phyloP scores from a whole-genome alignment of 169 alveolate genomes.

The Ichthyophthirius multifiliis region DNA sequence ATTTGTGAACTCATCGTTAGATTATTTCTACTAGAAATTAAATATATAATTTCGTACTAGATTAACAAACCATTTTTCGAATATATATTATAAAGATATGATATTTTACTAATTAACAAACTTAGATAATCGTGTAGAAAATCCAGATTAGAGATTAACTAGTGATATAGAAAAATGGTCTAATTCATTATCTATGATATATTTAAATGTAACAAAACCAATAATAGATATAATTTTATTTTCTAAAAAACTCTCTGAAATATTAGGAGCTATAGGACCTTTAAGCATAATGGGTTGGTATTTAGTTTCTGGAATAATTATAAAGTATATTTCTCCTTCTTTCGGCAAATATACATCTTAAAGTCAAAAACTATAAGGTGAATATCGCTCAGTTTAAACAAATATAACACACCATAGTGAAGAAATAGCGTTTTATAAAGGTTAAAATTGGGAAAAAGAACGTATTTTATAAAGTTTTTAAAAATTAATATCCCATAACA shows the following conservation, averaged over 20 bases:
- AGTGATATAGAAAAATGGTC: conserved; percentile 77
- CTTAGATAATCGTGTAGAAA: conserved; percentile 68
- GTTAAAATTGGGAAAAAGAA: conserved; percentile 63
- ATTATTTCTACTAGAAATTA: conserved; percentile 55
- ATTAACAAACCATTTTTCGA: conserved; percentile 56
- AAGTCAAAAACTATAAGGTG: conserved; percentile 76
- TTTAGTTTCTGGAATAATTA: conserved; percentile 59
- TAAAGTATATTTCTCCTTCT: conserved; percentile 75
- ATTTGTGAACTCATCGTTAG: conserved; percentile 70
- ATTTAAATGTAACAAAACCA: conserved; percentile 77
- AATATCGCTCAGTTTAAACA: conserved; percentile 71
- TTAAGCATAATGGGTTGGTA: conserved; percentile 60
- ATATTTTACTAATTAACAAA: conserved; percentile 67
- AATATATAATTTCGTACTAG: conserved; percentile 68
- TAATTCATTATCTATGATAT: conserved; percentile 55
- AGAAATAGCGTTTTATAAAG: conserved; percentile 85
- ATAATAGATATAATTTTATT: conserved; percentile 75
- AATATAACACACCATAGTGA: conserved; percentile 75
- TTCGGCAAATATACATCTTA: conserved; percentile 75
- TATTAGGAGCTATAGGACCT: neutral
- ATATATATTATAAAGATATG: conserved; percentile 64
- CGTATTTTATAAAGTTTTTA: conserved; percentile 48
- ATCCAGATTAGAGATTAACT: conserved; percentile 82
- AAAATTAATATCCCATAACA: conserved; percentile 43
- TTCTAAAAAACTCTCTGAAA: conserved; percentile 56